phyloP scores from a whole-genome alignment of 305 asterid genomes.

The Fraxinus xanthoxyloides region DNA sequence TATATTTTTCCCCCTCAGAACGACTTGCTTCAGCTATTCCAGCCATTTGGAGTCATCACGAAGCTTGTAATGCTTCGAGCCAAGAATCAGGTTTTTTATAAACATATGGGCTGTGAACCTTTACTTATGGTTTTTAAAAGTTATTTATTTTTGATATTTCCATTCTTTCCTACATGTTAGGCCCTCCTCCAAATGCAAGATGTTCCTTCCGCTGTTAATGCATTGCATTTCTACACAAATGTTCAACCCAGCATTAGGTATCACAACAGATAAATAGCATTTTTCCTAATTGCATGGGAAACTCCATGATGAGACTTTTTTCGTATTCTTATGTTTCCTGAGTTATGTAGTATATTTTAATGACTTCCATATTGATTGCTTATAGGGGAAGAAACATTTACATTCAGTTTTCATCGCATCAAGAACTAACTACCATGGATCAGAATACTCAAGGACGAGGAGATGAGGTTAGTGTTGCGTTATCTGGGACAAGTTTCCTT shows the following conservation, averaged over 20 bases:
- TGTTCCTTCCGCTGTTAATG: conserved; percentile 79
- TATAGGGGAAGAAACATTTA: conserved; percentile 93
- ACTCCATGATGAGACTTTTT: conserved; percentile 18
- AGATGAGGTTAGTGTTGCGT: conserved; percentile 73
- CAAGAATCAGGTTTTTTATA: conserved; percentile 76
- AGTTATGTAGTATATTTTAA: conserved; percentile 18
- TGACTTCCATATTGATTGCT: conserved; percentile 4
- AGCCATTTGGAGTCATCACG: conserved; percentile 89
- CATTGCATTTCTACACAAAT: conserved; percentile 74
- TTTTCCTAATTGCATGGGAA: conserved; percentile 10
- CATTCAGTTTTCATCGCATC: conserved; percentile 94
- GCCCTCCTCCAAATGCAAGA: conserved; percentile 99
- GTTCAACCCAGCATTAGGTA: conserved; percentile 94
- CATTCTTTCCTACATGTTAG: conserved; percentile 35
- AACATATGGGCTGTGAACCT: conserved; percentile 15
- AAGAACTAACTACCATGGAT: conserved; percentile 89
- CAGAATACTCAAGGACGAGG: conserved; percentile 86
- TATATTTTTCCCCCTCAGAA: conserved; percentile 43
- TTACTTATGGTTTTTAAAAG: conserved; percentile 10
- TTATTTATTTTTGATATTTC: conserved; percentile 15
- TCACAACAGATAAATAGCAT: conserved; percentile 5
- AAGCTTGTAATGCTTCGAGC: conserved; percentile 98
- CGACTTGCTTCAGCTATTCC: conserved; percentile 95
- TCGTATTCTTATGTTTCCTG: conserved; percentile 5
- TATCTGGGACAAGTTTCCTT: conserved; percentile 12